A percentile compares a stretch with the other conserved stretches of the same genome.
phyloP scores from a whole-genome alignment of 164 flowering plant species.

The Brasenia schreberi region DNA sequence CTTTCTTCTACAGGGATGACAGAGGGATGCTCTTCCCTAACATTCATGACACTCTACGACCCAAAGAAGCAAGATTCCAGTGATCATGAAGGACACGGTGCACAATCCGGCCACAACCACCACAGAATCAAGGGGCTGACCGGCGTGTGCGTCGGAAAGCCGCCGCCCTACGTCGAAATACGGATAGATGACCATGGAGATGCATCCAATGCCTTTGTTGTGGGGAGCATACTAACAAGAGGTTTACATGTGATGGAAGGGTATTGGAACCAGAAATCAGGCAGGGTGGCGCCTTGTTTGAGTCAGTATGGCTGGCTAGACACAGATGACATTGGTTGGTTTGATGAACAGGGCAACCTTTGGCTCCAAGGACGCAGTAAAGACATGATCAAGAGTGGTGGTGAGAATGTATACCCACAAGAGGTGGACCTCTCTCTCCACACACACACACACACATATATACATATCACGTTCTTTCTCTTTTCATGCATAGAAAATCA shows the following conservation, averaged over 20 bases:
- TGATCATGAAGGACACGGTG: neutral
- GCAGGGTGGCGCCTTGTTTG: neutral
- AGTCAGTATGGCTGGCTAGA: conserved; percentile 48
- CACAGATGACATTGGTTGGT: conserved; percentile 80
- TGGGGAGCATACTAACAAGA: conserved; percentile 70
- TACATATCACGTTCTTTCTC: too few relatives aligned
- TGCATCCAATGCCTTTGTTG: conserved; percentile 9
- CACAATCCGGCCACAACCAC: neutral
- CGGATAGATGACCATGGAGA: conserved; percentile 22
- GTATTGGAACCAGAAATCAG: conserved; percentile 43
- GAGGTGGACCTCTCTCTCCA: conserved; percentile 33
- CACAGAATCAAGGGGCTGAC: conserved; percentile 9
- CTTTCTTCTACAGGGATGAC: conserved; percentile 58
- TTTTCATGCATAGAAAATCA: neutral
- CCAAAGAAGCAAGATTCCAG: conserved; percentile 17
- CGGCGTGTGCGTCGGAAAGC: conserved; percentile 73
- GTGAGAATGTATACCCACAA: conserved; percentile 88
- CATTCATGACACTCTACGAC: conserved; percentile 65
- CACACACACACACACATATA: too few relatives aligned
- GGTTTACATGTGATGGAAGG: conserved; percentile 75
- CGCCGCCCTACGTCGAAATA: conserved; percentile 86
- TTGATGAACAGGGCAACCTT: conserved; percentile 49
- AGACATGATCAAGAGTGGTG: conserved; percentile 80
- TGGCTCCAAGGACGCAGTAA: conserved; percentile 79
- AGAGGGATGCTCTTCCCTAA: conserved; percentile 80